Evolutionary conservation across 805 yeast genomes (phyloP), one percentile per base, ranked within the genome.

Genomic region (Wickerhamomyces strasburgensis): DNA sequence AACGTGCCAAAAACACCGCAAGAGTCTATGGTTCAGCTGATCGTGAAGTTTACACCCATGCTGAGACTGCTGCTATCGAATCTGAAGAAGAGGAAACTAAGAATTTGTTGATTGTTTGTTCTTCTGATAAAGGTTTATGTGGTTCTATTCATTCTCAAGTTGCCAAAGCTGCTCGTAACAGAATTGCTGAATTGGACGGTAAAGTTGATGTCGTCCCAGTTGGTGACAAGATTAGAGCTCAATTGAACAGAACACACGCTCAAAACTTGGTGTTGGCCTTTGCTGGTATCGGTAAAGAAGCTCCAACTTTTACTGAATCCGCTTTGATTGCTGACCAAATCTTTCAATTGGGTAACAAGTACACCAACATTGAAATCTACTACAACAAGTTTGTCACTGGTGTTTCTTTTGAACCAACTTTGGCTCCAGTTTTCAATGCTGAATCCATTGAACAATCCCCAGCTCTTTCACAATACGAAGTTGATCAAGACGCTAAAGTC

Each of bases 101-200:
- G 68, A 78, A 84, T 48, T 77, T 93, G 60, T 67, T 90, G 52
- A 72, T 90, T 58, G 96, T 89, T 41, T 78, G 88, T 47, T 83
- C 98, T 33, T 87, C 96, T 43, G 98, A 93, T 72, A 93, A 93
- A 73, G 98, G 98, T 62, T 78, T 93, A 57, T 93, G 98, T 78
- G 98, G 98, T 56, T 89, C 98, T 33, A 87, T 93, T 61, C 98
- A 93, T 73, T 79, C 98, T 37, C 95, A 86, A 70, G 70, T 90
- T 55, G 84, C 96, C 54, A 88, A 90, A 70, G 78, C 84, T 46
- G 84, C 95, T 44, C 86, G 94, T 70, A 60, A 52, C 47, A 77
- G 79, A 68, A 59, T 80, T 40, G 69, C 57, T 24, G 83, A 74
- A 55, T 63, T 73, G 56, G 42, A 42, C 19, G 78, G 84, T 51